Percentiles rank a stretch among this genome's conserved stretches.
These are phyloP conservation scores for Stereum hirsutum DNA, from an alignment of 1,284 basidiomycete species.

Conservation along the genomic window DNA sequence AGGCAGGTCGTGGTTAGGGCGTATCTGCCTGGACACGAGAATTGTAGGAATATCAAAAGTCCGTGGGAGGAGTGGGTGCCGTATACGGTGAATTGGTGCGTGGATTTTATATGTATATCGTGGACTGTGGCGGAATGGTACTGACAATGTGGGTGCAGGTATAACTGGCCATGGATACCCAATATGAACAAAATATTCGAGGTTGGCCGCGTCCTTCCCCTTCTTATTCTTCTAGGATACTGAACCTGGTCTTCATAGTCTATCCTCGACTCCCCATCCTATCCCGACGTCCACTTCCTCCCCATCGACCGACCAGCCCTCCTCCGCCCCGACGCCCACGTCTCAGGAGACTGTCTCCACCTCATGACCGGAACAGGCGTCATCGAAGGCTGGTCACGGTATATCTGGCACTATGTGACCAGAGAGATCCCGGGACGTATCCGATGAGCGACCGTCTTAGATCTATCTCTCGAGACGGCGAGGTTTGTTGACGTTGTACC, in stretches of 20 bases:
- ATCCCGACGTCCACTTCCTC: slow-evolving; percentile 47
- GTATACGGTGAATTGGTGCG: slow-evolving; percentile 34
- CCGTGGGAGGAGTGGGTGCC: slow-evolving; percentile 35
- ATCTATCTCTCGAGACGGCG: too few relatives aligned
- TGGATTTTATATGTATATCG: too few relatives aligned
- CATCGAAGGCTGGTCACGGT: slow-evolving; percentile 63
- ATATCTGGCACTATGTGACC: slow-evolving; percentile 56
- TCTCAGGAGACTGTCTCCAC: slow-evolving; percentile 52
- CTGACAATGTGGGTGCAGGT: too few relatives aligned
- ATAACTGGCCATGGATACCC: slow-evolving; percentile 54
- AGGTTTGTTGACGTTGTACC: too few relatives aligned
- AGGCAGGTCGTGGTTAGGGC: slow-evolving; percentile 47
- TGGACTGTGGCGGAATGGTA: too few relatives aligned
- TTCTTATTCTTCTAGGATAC: background rate
- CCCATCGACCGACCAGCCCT: slow-evolving; percentile 49
- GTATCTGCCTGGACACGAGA: slow-evolving; percentile 58
- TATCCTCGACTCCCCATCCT: slow-evolving; percentile 29
- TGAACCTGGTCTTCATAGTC: slow-evolving; percentile 2
- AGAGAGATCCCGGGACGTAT: slow-evolving; percentile 17
- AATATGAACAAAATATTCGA: slow-evolving; percentile 46
- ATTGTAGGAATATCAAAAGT: slow-evolving; percentile 38
- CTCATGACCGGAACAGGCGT: slow-evolving; percentile 56
- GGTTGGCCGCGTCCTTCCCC: slow-evolving; percentile 23
- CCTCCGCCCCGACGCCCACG: slow-evolving; percentile 56
- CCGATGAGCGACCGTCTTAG: background rate